Evolutionary conservation across 257 asterid genomes (phyloP).

Genomic region (Parsonsia alboflavescens): DNA sequence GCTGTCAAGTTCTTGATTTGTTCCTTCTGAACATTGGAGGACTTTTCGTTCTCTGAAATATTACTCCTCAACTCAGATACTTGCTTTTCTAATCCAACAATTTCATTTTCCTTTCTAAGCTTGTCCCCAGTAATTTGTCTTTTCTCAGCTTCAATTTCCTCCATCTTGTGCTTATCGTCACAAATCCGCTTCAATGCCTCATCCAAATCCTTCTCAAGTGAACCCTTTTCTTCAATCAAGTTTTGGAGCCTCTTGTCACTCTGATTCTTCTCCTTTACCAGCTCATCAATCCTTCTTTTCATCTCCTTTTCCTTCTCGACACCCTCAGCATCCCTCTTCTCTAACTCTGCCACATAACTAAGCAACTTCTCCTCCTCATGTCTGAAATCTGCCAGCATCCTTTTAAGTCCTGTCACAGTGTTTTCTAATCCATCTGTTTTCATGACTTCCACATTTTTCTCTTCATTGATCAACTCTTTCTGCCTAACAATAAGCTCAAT

Average conservation of each 20-base stretch:
- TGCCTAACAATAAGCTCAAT: slow-evolving; percentile 28
- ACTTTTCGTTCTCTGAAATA: slow-evolving; percentile 32
- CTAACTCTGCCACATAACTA: slow-evolving; percentile 42
- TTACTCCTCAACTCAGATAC: slow-evolving; percentile 30
- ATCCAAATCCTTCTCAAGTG: slow-evolving; percentile 36
- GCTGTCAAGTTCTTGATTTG: too few relatives aligned
- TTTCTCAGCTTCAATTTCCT: slow-evolving; percentile 41
- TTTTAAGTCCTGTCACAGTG: slow-evolving; percentile 32
- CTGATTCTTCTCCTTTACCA: slow-evolving; percentile 40
- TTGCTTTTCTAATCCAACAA: too few relatives aligned
- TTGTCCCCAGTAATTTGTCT: slow-evolving; percentile 35
- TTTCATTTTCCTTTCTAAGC: slow-evolving; percentile 29
- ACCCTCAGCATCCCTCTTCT: slow-evolving; percentile 44
- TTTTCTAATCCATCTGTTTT: slow-evolving; percentile 47
- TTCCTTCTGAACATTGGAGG: slow-evolving; percentile 24
- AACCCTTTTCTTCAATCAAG: slow-evolving; percentile 42
- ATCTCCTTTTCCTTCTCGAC: slow-evolving; percentile 48
- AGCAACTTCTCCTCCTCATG: too few relatives aligned
- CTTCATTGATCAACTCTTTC: slow-evolving; percentile 45
- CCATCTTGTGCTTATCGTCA: slow-evolving; percentile 28
- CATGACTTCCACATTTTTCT: slow-evolving; percentile 31
- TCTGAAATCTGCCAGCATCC: too few relatives aligned
- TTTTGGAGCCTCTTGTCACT: slow-evolving; percentile 31
- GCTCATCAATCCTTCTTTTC: slow-evolving; percentile 36
- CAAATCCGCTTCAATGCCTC: slow-evolving; percentile 32